Conservation (phyloP, 2,329 filamentous ascomycete species). For the Pseudogymnoascus sp. region DNA sequence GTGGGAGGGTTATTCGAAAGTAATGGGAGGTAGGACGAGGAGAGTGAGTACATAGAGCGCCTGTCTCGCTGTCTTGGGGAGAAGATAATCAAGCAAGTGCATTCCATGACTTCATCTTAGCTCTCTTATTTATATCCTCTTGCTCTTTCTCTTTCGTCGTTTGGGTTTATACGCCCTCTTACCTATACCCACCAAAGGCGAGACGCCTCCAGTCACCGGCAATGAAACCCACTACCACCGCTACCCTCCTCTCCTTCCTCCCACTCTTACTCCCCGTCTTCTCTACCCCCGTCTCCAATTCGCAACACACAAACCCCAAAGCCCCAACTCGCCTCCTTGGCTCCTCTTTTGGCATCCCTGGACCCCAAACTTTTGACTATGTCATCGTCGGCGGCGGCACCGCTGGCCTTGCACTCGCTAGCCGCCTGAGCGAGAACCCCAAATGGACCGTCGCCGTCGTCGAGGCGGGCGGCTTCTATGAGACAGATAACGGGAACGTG, state of each 20-base stretch:
- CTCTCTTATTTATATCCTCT: not conserved
- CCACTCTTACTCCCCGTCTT: not conserved
- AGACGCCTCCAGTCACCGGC: not conserved
- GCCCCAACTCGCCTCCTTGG: not conserved
- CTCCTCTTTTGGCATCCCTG: not conserved
- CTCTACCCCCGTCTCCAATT: not conserved
- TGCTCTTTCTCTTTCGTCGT: not conserved
- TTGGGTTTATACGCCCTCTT: not conserved
- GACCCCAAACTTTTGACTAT: constrained; percentile 30
- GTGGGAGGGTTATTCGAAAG: not conserved
- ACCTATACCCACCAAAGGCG: not conserved
- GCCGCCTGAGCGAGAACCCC: constrained; percentile 30
- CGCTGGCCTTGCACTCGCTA: constrained; percentile 32
- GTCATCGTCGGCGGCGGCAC: constrained; percentile 35
- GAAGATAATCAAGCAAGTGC: not conserved
- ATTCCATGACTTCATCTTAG: not conserved
- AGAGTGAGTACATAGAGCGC: not conserved
- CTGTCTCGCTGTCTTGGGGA: not conserved
- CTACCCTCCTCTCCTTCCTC: not conserved
- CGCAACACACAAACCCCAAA: not conserved
- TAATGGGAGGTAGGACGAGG: not conserved
- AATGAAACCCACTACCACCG: not conserved
- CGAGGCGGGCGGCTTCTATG: constrained; percentile 31
- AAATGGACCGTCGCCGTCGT: constrained; percentile 30
- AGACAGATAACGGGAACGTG: constrained; percentile 15